Conservation (phyloP, 1,284 basidiomycete species). For the Trichosporon asahii region DNA sequence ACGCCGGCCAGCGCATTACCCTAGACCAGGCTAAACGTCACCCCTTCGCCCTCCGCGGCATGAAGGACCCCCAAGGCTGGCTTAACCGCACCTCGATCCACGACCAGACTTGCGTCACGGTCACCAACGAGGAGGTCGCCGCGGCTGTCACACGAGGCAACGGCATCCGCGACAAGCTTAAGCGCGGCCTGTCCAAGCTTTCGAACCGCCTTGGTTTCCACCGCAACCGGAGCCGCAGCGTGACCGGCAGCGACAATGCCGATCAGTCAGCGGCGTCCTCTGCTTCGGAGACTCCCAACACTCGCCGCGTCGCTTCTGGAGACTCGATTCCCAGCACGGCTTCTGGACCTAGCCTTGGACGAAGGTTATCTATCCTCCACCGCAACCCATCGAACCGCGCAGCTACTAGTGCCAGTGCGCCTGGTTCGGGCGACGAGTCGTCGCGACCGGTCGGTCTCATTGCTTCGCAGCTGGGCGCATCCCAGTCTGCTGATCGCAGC, state of each 20-base stretch:
- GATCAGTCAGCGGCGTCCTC: slow-evolving; percentile 15
- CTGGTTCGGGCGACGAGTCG: slow-evolving; percentile 16
- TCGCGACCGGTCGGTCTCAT: slow-evolving; percentile 16
- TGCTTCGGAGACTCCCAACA: neutral
- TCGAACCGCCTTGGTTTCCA: slow-evolving; percentile 36
- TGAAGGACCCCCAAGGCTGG: slow-evolving; percentile 73
- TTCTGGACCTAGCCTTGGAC: slow-evolving; percentile 11
- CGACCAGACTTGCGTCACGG: slow-evolving; percentile 60
- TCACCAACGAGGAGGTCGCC: slow-evolving; percentile 76
- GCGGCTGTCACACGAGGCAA: slow-evolving; percentile 60
- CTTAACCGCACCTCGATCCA: slow-evolving; percentile 68
- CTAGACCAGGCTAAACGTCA: slow-evolving; percentile 75
- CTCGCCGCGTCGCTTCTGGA: slow-evolving; percentile 19
- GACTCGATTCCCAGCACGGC: slow-evolving; percentile 16
- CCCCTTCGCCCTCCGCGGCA: slow-evolving; percentile 73
- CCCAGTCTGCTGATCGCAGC: slow-evolving; percentile 3
- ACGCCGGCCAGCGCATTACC: slow-evolving; percentile 71
- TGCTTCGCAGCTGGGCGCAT: neutral
- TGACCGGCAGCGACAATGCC: slow-evolving; percentile 30
- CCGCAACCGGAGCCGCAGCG: slow-evolving; percentile 35
- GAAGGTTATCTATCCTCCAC: slow-evolving; percentile 15
- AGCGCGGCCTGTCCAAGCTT: slow-evolving; percentile 41
- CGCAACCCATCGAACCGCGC: neutral
- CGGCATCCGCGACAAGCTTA: slow-evolving; percentile 42
- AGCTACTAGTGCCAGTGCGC: neutral